These are phyloP conservation scores for Endotrypanum monterogeii DNA, from an alignment of 208 protist genomes.

Conservation along the genomic window DNA sequence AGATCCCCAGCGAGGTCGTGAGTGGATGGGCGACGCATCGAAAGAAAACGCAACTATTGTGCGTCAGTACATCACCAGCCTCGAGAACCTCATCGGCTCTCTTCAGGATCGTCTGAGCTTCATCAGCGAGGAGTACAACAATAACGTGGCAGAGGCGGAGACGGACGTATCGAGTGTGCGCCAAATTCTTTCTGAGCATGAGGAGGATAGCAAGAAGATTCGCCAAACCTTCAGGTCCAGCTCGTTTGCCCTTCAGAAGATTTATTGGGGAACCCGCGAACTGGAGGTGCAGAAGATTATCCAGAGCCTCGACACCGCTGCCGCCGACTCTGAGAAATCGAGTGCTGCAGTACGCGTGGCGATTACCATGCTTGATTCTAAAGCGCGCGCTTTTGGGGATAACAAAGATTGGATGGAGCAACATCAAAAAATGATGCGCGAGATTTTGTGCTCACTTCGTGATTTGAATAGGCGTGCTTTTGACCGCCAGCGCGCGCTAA, in stretches of 20 bases:
- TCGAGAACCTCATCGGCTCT: constrained; percentile 69
- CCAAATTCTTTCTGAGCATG: constrained; percentile 54
- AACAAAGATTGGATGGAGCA: constrained; percentile 75
- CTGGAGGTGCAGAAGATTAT: constrained; percentile 55
- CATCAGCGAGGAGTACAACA: constrained; percentile 63
- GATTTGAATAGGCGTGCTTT: constrained; percentile 64
- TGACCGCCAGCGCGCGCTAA: constrained; percentile 56
- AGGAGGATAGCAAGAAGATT: constrained; percentile 55
- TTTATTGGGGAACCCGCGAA: constrained; percentile 68
- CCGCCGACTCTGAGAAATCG: constrained; percentile 56
- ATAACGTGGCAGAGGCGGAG: constrained; percentile 46
- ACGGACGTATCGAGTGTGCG: constrained; percentile 51
- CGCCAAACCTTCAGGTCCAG: constrained; percentile 58
- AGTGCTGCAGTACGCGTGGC: constrained; percentile 58
- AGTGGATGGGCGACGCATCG: constrained; percentile 30
- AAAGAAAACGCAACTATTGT: constrained; percentile 80
- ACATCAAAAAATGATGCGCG: constrained; percentile 63
- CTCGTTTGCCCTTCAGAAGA: constrained; percentile 55
- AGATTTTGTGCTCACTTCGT: constrained; percentile 57
- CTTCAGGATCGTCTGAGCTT: constrained; percentile 64
- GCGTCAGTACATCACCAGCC: constrained; percentile 71
- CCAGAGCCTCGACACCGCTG: constrained; percentile 52
- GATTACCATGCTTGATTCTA: constrained; percentile 60
- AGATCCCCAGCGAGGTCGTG: constrained; percentile 32
- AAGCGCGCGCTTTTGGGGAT: constrained; percentile 43